Base-by-base conservation (phyloP, 2,329 filamentous ascomycete genomes). In the Hypoxylon sp. region DNA sequence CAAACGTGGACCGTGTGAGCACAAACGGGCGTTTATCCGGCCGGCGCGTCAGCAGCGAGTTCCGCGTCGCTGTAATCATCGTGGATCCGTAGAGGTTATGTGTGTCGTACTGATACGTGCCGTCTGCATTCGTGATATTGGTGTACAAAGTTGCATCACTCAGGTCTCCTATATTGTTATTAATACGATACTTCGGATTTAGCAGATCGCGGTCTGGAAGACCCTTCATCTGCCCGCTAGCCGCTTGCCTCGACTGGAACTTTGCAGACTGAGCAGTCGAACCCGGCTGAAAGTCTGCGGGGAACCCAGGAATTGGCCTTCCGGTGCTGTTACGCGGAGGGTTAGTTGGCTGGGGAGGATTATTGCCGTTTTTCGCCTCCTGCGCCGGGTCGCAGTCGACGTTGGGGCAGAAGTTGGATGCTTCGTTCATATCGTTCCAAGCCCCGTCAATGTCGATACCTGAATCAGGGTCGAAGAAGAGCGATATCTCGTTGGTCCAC, bases 1-100 rank as follows among this genome's bases (percentile, higher is more conserved):
- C 86, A 70, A 87, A 91, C 1, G 88, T 90, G 49, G 85, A 88
- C 26, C 89, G 85, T 3, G 88, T 89, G 52, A 91, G 87, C 20
- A 91, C 80, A 67, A 91, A 76, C 3, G 89, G 88, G 1, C 88
- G 83, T 4, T 84, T 77, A 1, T 72, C 73, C 0, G 88, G 87
- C 5, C 87, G 83, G 12, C 88, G 86, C 6, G 77, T 72, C 3
- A 85, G 74, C 83, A 91, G 87, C 0, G 88, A 83, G 11, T 79
- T 71, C 38, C 85, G 82, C 2, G 85, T 88, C 1, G 83, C 80
- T 8, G 80, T 78, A 9, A 85, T 85, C 88, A 90, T 90, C 83
- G 89, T 85, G 1, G 84, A 83, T 2, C 89, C 89, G 72, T 89
- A 90, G 1, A 91, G 75, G 69, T 91, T 91, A 76, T 91, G 89